phyloP scores from a whole-genome alignment of 305 asterid genomes.

The Fraxinus sp. region DNA sequence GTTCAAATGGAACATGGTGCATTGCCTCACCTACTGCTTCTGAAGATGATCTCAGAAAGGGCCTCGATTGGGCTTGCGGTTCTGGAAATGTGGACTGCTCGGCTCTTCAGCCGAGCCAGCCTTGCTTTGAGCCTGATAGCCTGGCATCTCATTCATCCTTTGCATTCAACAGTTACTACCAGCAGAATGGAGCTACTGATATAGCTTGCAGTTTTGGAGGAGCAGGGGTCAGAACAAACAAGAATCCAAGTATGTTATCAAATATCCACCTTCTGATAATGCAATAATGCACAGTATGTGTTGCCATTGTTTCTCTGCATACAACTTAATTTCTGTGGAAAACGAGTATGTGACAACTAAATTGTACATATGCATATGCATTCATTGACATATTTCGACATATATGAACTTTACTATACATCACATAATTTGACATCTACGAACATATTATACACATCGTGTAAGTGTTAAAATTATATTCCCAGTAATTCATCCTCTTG shows the following conservation, averaged over 20 bases:
- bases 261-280: not conserved
- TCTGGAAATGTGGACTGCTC: constrained; percentile 92
- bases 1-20: constrained; percentile 81
- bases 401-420: no score
- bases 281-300: not conserved
- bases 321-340: not conserved
- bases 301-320: no score
- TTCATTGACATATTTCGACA: not conserved
- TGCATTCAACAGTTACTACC: constrained; percentile 86
- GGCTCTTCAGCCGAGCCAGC: constrained; percentile 93
- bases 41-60: constrained; percentile 64
- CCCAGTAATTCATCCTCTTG: no score
- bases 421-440: no score
- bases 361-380: not conserved
- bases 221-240: constrained; percentile 68
- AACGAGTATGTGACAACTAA: not conserved
- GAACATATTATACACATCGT: no score
- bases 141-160: constrained; percentile 78
- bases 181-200: constrained; percentile 91
- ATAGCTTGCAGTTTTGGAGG: constrained; percentile 94
- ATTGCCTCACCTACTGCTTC: constrained; percentile 70
- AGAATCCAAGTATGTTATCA: constrained; percentile 73
- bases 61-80: constrained; percentile 88
- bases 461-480: no score
- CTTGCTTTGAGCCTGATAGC: constrained; percentile 86